Evolutionary conservation across 1,284 basidiomycete genomes (phyloP).

Genomic region (Puccinia coronata): DNA sequence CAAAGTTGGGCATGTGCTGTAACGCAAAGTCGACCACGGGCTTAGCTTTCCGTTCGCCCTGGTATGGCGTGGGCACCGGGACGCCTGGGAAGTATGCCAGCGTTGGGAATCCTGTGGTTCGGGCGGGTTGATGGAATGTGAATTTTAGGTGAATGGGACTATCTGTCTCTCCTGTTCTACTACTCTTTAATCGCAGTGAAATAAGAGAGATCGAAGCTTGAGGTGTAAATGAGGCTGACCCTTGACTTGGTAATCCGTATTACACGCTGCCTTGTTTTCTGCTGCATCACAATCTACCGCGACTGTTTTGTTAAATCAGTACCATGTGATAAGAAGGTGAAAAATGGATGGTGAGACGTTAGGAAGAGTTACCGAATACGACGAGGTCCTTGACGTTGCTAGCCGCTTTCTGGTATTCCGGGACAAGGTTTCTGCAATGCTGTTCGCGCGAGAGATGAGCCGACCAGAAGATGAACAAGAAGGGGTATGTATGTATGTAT

Average conservation of each 20-base stretch:
- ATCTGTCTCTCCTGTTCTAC: no score
- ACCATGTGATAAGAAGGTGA: neutral
- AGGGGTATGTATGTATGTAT: neutral
- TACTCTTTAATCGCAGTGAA: no score
- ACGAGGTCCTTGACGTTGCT: slow-evolving; percentile 45
- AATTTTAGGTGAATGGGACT: no score
- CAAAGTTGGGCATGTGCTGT: slow-evolving; percentile 43
- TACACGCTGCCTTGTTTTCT: slow-evolving; percentile 42
- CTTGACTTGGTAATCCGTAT: slow-evolving; percentile 41
- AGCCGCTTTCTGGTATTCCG: slow-evolving; percentile 44
- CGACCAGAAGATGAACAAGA: neutral
- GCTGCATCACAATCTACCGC: slow-evolving; percentile 49
- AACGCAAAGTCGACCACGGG: slow-evolving; percentile 43
- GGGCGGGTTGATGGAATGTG: neutral
- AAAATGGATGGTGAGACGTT: neutral
- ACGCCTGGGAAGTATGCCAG: slow-evolving; percentile 41
- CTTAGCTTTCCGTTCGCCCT: slow-evolving; percentile 44
- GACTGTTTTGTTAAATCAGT: slow-evolving; percentile 7
- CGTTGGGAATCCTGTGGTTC: slow-evolving; percentile 34
- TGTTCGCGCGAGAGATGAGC: neutral
- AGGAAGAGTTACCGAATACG: slow-evolving; percentile 23
- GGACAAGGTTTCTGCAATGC: slow-evolving; percentile 44
- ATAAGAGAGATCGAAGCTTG: no score
- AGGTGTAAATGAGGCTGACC: slow-evolving; percentile 4
- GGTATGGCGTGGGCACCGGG: slow-evolving; percentile 22